phyloP scores from a whole-genome alignment of 176 grass and related monocot species.

The Juncus inflexus region DNA sequence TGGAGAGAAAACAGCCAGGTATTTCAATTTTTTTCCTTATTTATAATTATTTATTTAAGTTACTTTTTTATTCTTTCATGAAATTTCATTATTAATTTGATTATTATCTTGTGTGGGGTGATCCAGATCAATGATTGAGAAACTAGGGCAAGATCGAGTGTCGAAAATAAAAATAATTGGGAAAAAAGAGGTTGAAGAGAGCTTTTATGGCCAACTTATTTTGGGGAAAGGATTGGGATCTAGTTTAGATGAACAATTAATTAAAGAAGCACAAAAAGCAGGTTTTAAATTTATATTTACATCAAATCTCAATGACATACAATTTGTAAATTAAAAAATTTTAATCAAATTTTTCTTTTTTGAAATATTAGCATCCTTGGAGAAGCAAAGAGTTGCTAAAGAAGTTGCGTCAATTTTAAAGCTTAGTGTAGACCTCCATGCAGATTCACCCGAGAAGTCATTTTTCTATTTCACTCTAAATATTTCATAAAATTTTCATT shows the following conservation, averaged over 20 bases:
- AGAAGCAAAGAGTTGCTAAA: slow-evolving; percentile 81
- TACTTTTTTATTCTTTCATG: background rate
- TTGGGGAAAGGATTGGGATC: slow-evolving; percentile 70
- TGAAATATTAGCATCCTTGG: slow-evolving; percentile 48
- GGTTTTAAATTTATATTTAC: slow-evolving; percentile 30
- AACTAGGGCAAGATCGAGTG: slow-evolving; percentile 60
- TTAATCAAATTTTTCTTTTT: slow-evolving; percentile 16
- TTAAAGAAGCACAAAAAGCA: slow-evolving; percentile 75
- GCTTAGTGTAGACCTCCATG: slow-evolving; percentile 61
- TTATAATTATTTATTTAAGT: background rate
- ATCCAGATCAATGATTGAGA: slow-evolving; percentile 63
- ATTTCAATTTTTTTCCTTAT: slow-evolving; percentile 14
- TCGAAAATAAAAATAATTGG: slow-evolving; percentile 84
- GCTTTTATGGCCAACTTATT: slow-evolving; percentile 89
- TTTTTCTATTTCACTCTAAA: slow-evolving; percentile 9
- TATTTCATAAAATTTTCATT: slow-evolving; percentile 12
- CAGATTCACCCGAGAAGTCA: slow-evolving; percentile 41
- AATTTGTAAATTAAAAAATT: background rate
- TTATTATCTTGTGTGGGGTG: slow-evolving; percentile 20
- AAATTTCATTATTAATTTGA: background rate
- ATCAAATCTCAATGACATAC: background rate
- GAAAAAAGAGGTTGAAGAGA: slow-evolving; percentile 80
- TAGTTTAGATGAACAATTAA: slow-evolving; percentile 79
- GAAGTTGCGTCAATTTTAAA: slow-evolving; percentile 80
- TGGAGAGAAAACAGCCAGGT: slow-evolving; percentile 89